Evolutionary conservation across 768 basidiomycete species (phyloP).

Genomic region (Pleurotus citrinopileatus): DNA sequence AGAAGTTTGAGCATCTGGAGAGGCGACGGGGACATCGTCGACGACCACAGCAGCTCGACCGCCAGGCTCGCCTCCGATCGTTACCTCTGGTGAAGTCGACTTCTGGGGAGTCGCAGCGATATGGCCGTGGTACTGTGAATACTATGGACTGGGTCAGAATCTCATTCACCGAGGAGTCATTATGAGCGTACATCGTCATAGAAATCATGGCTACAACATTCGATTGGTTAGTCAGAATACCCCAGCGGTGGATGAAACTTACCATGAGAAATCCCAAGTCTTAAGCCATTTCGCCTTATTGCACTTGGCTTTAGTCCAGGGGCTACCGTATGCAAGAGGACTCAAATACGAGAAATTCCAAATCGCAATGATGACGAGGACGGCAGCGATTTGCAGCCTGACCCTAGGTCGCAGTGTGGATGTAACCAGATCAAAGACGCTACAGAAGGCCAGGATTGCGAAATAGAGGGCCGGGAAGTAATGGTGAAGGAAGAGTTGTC

Average conservation of each 20-base stretch:
- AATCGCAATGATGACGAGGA: conserved; percentile 68
- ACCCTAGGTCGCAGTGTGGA: conserved; percentile 72
- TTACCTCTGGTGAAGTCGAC: conserved; percentile 35
- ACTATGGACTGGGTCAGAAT: conserved; percentile 34
- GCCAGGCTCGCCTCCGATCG: conserved; percentile 49
- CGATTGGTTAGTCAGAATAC: background rate
- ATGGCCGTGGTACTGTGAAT: conserved; percentile 48
- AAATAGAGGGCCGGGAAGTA: conserved; percentile 98
- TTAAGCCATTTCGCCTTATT: conserved; percentile 78
- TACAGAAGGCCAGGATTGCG: conserved; percentile 74
- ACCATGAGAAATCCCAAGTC: conserved; percentile 97
- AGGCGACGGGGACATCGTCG: conserved; percentile 31
- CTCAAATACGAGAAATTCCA: conserved; percentile 80
- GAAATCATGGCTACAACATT: conserved; percentile 57
- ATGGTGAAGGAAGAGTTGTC: conserved; percentile 97
- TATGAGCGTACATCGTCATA: conserved; percentile 50
- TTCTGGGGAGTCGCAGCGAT: conserved; percentile 36
- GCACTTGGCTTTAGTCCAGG: conserved; percentile 86
- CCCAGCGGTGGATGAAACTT: conserved; percentile 16
- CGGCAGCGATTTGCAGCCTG: conserved; percentile 76
- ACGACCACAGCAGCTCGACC: conserved; percentile 56
- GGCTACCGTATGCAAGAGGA: conserved; percentile 78
- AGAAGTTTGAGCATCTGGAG: conserved; percentile 28
- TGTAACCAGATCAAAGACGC: conserved; percentile 83
- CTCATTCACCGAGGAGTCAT: background rate